Evolutionary conservation across 2,329 filamentous ascomycete species (phyloP), one percentile per base, ranked within the genome.

Genomic region (Hypocreales sp.): DNA sequence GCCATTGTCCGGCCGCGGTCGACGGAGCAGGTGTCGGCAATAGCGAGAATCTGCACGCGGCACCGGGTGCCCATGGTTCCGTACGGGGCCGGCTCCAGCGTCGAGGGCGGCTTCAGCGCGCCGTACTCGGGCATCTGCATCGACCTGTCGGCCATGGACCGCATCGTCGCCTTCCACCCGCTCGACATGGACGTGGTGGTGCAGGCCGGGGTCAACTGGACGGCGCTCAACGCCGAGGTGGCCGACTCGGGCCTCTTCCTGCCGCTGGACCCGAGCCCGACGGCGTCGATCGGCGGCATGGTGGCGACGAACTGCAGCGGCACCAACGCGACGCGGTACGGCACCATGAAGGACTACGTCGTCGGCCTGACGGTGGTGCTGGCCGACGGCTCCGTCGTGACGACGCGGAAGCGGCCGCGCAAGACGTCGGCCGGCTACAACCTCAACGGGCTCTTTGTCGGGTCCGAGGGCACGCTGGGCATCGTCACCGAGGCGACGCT

Each of bases 261-360:
- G 28, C 77, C 76, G 1, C 64, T 78, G 3, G 76, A 82, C 36
- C 76, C 77, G 1, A 70, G 72, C 3, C 76, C 76, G 20, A 64
- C 60, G 1, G 67, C 66, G 0, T 55, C 58, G 35, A 55, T 72
- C 13, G 67, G 67, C 2, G 67, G 67, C 5, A 72, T 72, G 67
- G 53, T 81, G 5, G 69, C 71, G 0, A 79, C 75, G 1, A 76
- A 75, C 28, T 81, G 76, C 51, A 72, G 59, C 28, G 66, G 66
- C 0, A 71, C 67, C 1, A 70, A 71, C 37, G 65, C 67, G 2
- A 58, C 67, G 31, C 56, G 74, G 27, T 81, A 81, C 40, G 77
- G 77, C 0, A 79, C 76, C 0, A 81, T 81, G 77, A 78, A 76
- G 38, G 77, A 82, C 36, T 81, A 73, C 61, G 76, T 81, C 2